These are phyloP conservation scores for Suillus clintonianus DNA, from an alignment of 768 basidiomycete genomes.

Conservation along the genomic window DNA sequence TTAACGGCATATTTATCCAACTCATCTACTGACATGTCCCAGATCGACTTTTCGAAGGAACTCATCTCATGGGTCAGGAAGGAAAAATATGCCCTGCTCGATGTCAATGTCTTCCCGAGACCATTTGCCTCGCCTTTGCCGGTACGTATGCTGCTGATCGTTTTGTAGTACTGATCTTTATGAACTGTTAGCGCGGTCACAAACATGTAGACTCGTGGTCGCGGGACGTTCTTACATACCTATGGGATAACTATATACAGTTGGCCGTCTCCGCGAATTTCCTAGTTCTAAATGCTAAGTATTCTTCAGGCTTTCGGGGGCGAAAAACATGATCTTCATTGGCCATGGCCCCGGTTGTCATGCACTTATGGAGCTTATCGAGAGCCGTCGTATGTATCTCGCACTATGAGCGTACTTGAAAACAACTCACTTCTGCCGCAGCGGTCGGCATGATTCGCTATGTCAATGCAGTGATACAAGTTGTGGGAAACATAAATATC, in stretches of 20 bases:
- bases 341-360: slow-evolving; percentile 87
- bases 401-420: background rate
- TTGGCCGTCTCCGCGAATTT: slow-evolving; percentile 39
- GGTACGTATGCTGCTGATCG: background rate
- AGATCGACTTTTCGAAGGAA: slow-evolving; percentile 86
- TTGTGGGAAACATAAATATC: slow-evolving; percentile 65
- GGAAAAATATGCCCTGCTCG: slow-evolving; percentile 73
- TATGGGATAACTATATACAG: slow-evolving; percentile 98
- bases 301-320: slow-evolving; percentile 64
- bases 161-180: background rate
- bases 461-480: slow-evolving; percentile 76
- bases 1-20: background rate
- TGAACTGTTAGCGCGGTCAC: background rate
- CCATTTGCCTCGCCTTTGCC: slow-evolving; percentile 37
- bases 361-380: slow-evolving; percentile 73
- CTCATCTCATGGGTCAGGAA: slow-evolving; percentile 75
- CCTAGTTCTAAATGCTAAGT: background rate
- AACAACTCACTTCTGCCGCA: slow-evolving; percentile 12
- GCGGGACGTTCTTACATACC: slow-evolving; percentile 68
- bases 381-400: slow-evolving; percentile 59
- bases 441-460: slow-evolving; percentile 57
- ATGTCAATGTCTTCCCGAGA: slow-evolving; percentile 82
- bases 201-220: slow-evolving; percentile 13
- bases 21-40: slow-evolving; percentile 10
- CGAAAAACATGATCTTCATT: slow-evolving; percentile 74